A percentile compares a stretch with the other conserved stretches of the same genome.
These are phyloP conservation scores for Saprolegnia parasitica DNA, from an alignment of 352 stramenopile genomes.

Conservation along the genomic window DNA sequence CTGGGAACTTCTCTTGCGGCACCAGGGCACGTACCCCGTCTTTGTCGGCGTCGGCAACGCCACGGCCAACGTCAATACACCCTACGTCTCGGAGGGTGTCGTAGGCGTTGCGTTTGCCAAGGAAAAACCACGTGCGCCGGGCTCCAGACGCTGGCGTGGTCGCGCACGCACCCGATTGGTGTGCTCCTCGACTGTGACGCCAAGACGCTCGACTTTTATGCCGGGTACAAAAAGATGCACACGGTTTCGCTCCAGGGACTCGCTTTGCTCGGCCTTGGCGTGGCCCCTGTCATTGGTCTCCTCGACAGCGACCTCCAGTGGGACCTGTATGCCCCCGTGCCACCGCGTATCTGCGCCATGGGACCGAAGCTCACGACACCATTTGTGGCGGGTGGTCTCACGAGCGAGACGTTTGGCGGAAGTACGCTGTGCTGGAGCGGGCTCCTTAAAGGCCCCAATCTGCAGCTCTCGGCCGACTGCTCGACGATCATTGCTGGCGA, in stretches of 20 bases:
- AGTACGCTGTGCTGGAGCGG: conserved; percentile 56
- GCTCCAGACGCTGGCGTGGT: not conserved
- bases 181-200: conserved; percentile 38
- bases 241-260: conserved; percentile 33
- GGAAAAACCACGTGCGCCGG: conserved; percentile 31
- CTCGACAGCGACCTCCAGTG: conserved; percentile 56
- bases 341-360: conserved; percentile 47
- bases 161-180: conserved; percentile 14
- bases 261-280: conserved; percentile 31
- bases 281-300: conserved; percentile 58
- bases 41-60: conserved; percentile 65
- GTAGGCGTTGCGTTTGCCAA: conserved; percentile 42
- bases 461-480: conserved; percentile 48
- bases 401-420: conserved; percentile 54
- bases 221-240: conserved; percentile 36
- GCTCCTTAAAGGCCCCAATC: conserved; percentile 46
- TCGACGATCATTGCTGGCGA: conserved; percentile 56
- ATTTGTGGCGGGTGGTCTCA: conserved; percentile 60
- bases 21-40: conserved; percentile 48
- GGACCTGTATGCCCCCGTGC: conserved; percentile 52
- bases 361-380: conserved; percentile 53
- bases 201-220: conserved; percentile 61
- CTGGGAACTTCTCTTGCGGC: conserved; percentile 63
- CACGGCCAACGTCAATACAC: conserved; percentile 53
- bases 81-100: conserved; percentile 20